Percentiles rank a stretch among this genome's conserved stretches.
phyloP scores from a whole-genome alignment of 495 filamentous ascomycete genomes.

The Lindgomyces ingoldianus region DNA sequence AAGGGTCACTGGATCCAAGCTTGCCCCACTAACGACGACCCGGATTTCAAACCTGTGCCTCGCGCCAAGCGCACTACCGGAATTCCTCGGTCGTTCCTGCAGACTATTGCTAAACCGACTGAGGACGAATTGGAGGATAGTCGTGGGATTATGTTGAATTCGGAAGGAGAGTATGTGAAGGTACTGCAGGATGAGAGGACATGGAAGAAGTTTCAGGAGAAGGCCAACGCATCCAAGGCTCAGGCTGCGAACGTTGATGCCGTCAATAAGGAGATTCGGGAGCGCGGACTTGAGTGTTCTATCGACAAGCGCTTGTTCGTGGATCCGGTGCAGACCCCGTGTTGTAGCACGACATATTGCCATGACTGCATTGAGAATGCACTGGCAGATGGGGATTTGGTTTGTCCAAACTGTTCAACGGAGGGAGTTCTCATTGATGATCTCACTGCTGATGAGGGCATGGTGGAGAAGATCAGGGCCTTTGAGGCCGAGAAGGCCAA shows the following conservation, averaged over 20 bases:
- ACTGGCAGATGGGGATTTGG: constrained; percentile 95
- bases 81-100: constrained; percentile 89
- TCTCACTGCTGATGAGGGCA: constrained; percentile 77
- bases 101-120: constrained; percentile 83
- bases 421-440: constrained; percentile 93
- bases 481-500: constrained; percentile 72
- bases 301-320: constrained; percentile 96
- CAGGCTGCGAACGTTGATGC: constrained; percentile 70
- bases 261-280: constrained; percentile 77
- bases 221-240: constrained; percentile 77
- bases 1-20: constrained; percentile 99
- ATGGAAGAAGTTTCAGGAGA: constrained; percentile 96
- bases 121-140: constrained; percentile 75
- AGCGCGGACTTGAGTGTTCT: constrained; percentile 84
- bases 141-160: constrained; percentile 89
- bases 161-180: constrained; percentile 94
- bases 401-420: constrained; percentile 85
- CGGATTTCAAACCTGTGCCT: constrained; percentile 86
- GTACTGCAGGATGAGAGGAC: constrained; percentile 90
- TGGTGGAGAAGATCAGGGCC: constrained; percentile 70
- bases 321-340: constrained; percentile 97
- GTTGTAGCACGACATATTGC: constrained; percentile 96
- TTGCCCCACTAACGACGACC: constrained; percentile 96
- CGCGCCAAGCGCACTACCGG: constrained; percentile 93
- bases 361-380: constrained; percentile 98